These are phyloP conservation scores for Alternaria sp. DNA, from an alignment of 2,329 filamentous ascomycete species.

Conservation along the genomic window DNA sequence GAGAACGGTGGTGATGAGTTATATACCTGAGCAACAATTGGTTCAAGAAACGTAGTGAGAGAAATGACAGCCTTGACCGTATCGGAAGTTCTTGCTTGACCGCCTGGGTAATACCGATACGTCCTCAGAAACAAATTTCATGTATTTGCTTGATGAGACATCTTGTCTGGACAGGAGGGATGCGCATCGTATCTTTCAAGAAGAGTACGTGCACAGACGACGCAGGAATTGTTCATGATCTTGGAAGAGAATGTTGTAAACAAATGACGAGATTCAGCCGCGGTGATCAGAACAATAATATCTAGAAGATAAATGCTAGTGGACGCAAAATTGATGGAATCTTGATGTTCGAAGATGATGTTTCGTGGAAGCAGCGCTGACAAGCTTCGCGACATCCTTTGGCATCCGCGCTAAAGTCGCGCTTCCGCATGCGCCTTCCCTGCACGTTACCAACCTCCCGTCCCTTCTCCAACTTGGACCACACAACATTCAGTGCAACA, in stretches of 20 bases:
- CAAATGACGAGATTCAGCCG: neutral
- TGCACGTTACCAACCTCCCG: neutral
- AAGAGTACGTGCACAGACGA: neutral
- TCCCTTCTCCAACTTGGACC: conserved; percentile 6
- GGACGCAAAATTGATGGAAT: neutral
- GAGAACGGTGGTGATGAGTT: neutral
- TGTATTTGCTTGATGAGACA: neutral
- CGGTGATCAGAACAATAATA: neutral
- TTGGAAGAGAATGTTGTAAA: neutral
- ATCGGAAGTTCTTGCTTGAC: neutral
- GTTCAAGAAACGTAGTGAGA: neutral
- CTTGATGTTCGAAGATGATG: neutral
- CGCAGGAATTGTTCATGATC: neutral
- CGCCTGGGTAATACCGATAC: neutral
- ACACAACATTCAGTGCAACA: neutral
- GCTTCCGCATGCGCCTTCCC: conserved; percentile 11
- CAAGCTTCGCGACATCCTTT: conserved; percentile 15
- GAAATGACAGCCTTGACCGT: neutral
- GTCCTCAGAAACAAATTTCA: neutral
- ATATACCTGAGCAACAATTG: neutral
- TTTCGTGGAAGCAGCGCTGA: neutral
- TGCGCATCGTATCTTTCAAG: neutral
- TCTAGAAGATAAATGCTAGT: neutral
- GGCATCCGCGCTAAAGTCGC: conserved; percentile 2
- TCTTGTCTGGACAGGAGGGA: neutral